Percentiles rank a stretch among this genome's conserved stretches.
Evolutionary conservation across 106 monocot species (phyloP).

Genomic region (Vanilla planifolia): DNA sequence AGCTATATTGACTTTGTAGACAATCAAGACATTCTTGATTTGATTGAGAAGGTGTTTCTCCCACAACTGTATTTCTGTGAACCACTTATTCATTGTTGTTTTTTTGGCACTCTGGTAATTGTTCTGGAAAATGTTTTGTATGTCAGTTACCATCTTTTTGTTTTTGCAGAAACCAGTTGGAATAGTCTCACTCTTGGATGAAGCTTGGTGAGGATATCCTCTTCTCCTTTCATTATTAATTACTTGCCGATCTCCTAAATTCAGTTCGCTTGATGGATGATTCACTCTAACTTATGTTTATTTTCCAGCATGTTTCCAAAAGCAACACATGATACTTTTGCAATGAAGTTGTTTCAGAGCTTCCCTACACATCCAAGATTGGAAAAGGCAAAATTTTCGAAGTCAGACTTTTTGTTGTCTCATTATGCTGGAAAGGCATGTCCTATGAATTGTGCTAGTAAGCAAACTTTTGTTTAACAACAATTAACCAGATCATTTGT

Average conservation of each 20-base stretch:
- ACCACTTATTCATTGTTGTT: no score
- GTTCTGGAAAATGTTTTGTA: no score
- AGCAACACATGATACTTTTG: conserved; percentile 85
- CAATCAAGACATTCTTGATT: conserved; percentile 89
- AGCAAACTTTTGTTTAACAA: neutral
- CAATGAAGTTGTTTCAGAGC: conserved; percentile 83
- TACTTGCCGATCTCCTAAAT: no score
- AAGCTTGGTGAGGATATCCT: conserved; percentile 67
- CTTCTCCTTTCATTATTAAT: neutral
- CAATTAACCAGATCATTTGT: neutral
- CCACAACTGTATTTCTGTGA: neutral
- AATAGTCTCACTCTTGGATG: conserved; percentile 84
- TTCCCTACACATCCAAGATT: conserved; percentile 63
- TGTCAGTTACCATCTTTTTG: no score
- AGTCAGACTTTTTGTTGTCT: conserved; percentile 75
- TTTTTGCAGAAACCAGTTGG: conserved; percentile 71
- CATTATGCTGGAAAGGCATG: conserved; percentile 98
- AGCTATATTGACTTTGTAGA: conserved; percentile 96
- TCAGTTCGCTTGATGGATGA: no score
- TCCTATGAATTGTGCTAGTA: no score
- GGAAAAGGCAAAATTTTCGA: conserved; percentile 83
- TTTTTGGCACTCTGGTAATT: no score
- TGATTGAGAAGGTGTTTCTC: conserved; percentile 77
- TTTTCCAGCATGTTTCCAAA: conserved; percentile 96
- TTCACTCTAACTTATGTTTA: neutral